Base-by-base conservation (phyloP, 2,329 filamentous ascomycete genomes). In the Erysiphe pisi region DNA sequence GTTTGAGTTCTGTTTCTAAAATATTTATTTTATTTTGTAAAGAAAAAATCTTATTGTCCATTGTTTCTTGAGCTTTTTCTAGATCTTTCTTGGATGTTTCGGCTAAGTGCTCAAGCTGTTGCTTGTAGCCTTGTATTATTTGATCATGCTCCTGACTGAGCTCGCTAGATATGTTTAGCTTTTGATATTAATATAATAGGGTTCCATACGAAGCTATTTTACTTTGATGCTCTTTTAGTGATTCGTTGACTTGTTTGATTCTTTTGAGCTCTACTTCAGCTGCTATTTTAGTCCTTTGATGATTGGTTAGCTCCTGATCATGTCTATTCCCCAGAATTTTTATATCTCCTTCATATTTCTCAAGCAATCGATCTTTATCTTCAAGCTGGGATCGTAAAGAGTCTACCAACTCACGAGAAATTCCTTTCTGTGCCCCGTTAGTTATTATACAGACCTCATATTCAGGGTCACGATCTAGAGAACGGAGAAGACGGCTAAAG, bases 341-440 rank as follows among this genome's bases (percentile, higher is more conserved):
- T 7, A 85, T 80, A 58, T 85, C 84, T 16, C 84, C 83, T 73
- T 86, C 84, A 1, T 83, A 82, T 58, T 86, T 84, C 78, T 86
- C 84, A 40, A 89, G 80, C 0, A 83, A 82, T 47, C 83, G 83
- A 31, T 89, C 89, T 79, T 90, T 93, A 78, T 94, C 90, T 78
- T 91, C 89, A 0, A 97, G 83, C 81, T 97, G 91, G 6, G 86
- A 86, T 75, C 93, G 89, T 47, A 99, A 85, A 0, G 91, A 90
- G 82, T 99, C 95, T 4, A 99, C 92, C 56, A 98, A 85, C 80
- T 98, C 93, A 61, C 94, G 88, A n/a, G 96, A 97, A 56, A 99
- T 91, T 4, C 94, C 94, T 80, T 94, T 94, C 79, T 95, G 90
- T 16, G 94, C 84, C 0, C 92, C 92, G 81, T 94, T 93, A 65